Conservation (phyloP, 75 land plant species). For the Sequoiadendron giganteum region DNA sequence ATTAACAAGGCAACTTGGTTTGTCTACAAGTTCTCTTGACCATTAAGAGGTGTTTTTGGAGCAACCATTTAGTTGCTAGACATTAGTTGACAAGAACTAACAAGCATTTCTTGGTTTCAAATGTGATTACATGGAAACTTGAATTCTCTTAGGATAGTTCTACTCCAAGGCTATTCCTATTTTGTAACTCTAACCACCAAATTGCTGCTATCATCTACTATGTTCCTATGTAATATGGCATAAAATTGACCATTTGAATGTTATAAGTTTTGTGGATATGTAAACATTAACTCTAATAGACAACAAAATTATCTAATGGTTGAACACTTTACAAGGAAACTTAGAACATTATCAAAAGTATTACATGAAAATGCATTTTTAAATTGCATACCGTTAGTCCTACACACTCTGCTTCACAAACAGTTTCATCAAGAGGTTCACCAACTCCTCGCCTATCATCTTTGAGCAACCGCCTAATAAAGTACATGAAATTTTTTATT, state of each 20-base stretch:
- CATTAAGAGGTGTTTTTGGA: too few relatives aligned
- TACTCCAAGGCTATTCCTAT: too few relatives aligned
- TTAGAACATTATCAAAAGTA: background rate
- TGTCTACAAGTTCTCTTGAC: too few relatives aligned
- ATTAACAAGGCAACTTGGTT: too few relatives aligned
- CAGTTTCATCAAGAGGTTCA: constrained; percentile 67
- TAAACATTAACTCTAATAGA: background rate
- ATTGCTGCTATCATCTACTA: too few relatives aligned
- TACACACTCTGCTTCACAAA: constrained; percentile 48
- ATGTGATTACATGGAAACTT: too few relatives aligned
- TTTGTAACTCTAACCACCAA: too few relatives aligned
- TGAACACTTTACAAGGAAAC: background rate
- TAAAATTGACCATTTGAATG: background rate
- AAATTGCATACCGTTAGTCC: constrained; percentile 60
- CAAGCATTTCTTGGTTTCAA: too few relatives aligned
- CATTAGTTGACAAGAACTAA: too few relatives aligned
- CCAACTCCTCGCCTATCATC: constrained; percentile 77
- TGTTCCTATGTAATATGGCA: too few relatives aligned
- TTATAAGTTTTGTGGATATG: background rate
- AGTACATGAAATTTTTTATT: constrained; percentile 1
- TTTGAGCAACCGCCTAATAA: constrained; percentile 43
- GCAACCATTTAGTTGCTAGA: too few relatives aligned
- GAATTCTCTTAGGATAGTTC: too few relatives aligned
- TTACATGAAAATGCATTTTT: background rate
- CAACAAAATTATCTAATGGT: background rate